Evolutionary conservation across 2,329 filamentous ascomycete species (phyloP).

Genomic region (Aspergillus sp.): DNA sequence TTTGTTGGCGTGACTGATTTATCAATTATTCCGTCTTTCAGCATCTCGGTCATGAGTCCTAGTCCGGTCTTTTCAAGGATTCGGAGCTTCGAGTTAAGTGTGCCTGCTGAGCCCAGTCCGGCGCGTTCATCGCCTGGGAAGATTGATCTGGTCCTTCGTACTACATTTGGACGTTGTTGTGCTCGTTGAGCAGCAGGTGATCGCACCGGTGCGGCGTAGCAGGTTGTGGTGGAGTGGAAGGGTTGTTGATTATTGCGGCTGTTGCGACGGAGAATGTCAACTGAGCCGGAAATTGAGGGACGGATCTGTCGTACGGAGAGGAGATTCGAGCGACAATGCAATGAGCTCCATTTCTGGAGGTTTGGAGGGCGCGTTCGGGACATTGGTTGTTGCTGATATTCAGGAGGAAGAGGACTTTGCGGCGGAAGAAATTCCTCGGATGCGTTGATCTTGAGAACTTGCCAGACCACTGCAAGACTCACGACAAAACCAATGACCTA

Average conservation of each 20-base stretch:
- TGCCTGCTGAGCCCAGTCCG: not conserved
- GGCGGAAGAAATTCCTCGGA: conserved; percentile 11
- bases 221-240: conserved; percentile 21
- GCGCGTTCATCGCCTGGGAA: conserved; percentile 1
- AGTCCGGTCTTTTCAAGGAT: conserved; percentile 8
- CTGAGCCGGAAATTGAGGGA: not conserved
- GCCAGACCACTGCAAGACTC: not conserved
- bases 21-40: conserved; percentile 6
- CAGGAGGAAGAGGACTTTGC: not conserved
- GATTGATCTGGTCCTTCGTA: not conserved
- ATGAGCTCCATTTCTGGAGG: conserved; percentile 20
- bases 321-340: not conserved
- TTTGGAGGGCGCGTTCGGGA: conserved; percentile 24
- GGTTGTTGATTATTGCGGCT: conserved; percentile 1
- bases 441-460: not conserved
- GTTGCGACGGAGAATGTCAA: not conserved
- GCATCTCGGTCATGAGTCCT: conserved; percentile 1
- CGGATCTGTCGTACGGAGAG: not conserved
- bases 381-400: conserved; percentile 14
- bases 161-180: not conserved
- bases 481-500: not conserved
- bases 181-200: conserved; percentile 19
- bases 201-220: conserved; percentile 4
- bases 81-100: conserved; percentile 4
- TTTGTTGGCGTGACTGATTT: conserved; percentile 17